Base-by-base conservation (phyloP, 192 early-diverging fungal species). In the Linnemannia exigua region DNA sequence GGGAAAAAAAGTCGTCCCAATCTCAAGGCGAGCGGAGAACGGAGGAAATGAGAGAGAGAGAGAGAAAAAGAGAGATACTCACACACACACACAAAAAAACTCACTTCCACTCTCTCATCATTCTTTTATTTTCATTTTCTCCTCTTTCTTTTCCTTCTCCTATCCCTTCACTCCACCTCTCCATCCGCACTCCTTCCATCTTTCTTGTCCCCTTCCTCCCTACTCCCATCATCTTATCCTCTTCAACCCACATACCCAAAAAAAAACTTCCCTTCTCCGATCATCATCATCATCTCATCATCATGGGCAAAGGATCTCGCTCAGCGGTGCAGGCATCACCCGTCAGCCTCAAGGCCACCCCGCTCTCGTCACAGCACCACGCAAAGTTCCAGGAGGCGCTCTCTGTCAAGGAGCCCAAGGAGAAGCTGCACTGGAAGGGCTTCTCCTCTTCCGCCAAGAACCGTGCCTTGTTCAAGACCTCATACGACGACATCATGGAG, bases 401-500 rank as follows among this genome's bases (percentile, higher is more conserved):
- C 33, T 73, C 78, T n/a, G 78, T 86, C 54, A 86, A 86, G 84
- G 84, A 79, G 25, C 84, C 84, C 61, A 86, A 80, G 35, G 84
- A 86, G 41, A 86, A 86, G 66, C 84, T 86, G n/a, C 79, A 86
- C 74, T 86, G 84, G 84, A 86, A 86, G 78, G 84, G 84, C 35
- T 86, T 86, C 51, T 79, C 78, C 0, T 86, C 84, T 20, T 86
- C 84, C 1, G 52, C 46, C 46, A 86, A 86, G 78, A 86, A 86
- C 75, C 20, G 84, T 25, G 84, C 78, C 61, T 41, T 86, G 38
- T 86, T 86, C 79, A 86, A 86, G 78, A 79, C 84, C 19, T 79
- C 77, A 7, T 86, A 86, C 51, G 84, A 86, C 46, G 84, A 86
- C 50, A 67, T 75, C 38, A 86, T 86, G 84, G 95, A 97, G 71